phyloP scores from a whole-genome alignment of 2,329 filamentous ascomycete genomes.

The Cladosporium sp. region DNA sequence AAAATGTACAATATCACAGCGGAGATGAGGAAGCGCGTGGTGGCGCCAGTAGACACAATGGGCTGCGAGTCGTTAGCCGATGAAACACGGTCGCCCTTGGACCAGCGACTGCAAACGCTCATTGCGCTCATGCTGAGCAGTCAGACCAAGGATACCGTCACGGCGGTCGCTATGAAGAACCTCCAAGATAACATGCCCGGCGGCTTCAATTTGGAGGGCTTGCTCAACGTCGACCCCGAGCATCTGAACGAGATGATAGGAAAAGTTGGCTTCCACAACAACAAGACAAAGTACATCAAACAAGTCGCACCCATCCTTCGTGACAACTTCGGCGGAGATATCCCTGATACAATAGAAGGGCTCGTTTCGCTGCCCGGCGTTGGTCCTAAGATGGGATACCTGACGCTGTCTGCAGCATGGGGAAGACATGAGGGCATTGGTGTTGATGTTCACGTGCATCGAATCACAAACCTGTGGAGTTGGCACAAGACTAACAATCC shows the following conservation, averaged over 20 bases:
- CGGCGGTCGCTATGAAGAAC: constrained; percentile 75
- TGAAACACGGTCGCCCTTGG: constrained; percentile 48
- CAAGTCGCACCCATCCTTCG: constrained; percentile 70
- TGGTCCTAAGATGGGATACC: constrained; percentile 91
- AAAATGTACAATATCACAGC: constrained; percentile 75
- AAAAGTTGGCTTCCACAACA: constrained; percentile 91
- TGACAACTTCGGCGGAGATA: constrained; percentile 71
- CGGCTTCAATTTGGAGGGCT: constrained; percentile 72
- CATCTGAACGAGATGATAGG: constrained; percentile 72
- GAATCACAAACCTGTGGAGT: constrained; percentile 91
- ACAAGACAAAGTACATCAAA: constrained; percentile 85
- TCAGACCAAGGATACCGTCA: constrained; percentile 92
- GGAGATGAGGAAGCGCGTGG: constrained; percentile 70
- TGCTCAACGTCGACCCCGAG: constrained; percentile 69
- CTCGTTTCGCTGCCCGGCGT: constrained; percentile 80
- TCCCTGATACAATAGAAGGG: constrained; percentile 74
- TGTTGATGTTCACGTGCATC: constrained; percentile 92
- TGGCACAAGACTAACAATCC: constrained; percentile 82
- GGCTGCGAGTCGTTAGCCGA: constrained; percentile 80
- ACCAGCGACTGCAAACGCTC: constrained; percentile 81
- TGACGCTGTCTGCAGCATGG: constrained; percentile 79
- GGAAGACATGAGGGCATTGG: constrained; percentile 74
- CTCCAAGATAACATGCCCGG: constrained; percentile 71
- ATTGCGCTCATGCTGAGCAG: constrained; percentile 86
- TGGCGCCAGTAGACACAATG: constrained; percentile 94